These are phyloP conservation scores for Gyromitra esculenta DNA, from an alignment of 2,329 filamentous ascomycete species.

Conservation along the genomic window DNA sequence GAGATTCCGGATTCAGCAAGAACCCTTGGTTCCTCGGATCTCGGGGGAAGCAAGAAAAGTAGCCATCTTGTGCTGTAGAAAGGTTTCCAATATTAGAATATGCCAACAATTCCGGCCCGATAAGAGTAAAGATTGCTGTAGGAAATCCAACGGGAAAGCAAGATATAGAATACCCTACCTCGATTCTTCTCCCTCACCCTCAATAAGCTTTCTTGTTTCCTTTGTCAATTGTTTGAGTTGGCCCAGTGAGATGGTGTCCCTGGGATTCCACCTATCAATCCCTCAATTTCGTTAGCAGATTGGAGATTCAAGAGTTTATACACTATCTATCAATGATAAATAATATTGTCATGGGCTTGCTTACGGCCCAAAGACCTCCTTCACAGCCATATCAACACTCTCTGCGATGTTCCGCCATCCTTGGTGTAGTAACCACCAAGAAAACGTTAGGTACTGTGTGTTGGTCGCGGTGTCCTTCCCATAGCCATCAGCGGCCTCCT, in stretches of 20 bases:
- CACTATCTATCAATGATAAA: background rate
- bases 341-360: background rate
- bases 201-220: slow-evolving; percentile 83
- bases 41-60: slow-evolving; percentile 80
- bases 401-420: slow-evolving; percentile 86
- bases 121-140: background rate
- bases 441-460: slow-evolving; percentile 91
- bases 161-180: slow-evolving; percentile 19
- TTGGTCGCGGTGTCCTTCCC: slow-evolving; percentile 97
- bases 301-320: slow-evolving; percentile 1
- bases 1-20: slow-evolving; percentile 78
- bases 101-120: background rate
- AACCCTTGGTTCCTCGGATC: slow-evolving; percentile 81
- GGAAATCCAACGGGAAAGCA: background rate
- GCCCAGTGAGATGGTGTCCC: slow-evolving; percentile 85
- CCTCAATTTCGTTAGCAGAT: slow-evolving; percentile 29
- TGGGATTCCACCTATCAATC: slow-evolving; percentile 72
- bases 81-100: slow-evolving; percentile 47
- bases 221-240: slow-evolving; percentile 81
- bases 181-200: slow-evolving; percentile 66
- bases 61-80: slow-evolving; percentile 75
- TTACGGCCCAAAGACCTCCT: slow-evolving; percentile 81
- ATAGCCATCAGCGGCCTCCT: slow-evolving; percentile 84
- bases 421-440: slow-evolving; percentile 95
- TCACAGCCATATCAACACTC: slow-evolving; percentile 84